Percentiles rank a stretch among this genome's conserved stretches.
Evolutionary conservation across 192 early-diverging fungal species (phyloP).

Genomic region (Coemansia reversa): DNA sequence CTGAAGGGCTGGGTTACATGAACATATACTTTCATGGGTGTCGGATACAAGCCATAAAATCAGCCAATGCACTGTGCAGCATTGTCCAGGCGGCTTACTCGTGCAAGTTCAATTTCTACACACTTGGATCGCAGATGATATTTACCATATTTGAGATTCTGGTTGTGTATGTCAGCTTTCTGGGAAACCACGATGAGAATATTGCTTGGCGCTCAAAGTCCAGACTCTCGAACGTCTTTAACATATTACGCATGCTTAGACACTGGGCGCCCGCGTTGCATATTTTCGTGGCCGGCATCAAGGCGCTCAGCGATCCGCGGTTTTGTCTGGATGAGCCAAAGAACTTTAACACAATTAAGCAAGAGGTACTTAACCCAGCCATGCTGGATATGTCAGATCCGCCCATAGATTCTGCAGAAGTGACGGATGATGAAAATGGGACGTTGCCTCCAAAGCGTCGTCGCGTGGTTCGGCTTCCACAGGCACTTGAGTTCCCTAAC

Average conservation of each 20-base stretch:
- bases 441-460: constrained; percentile 36
- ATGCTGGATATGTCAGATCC: constrained; percentile 33
- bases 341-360: constrained; percentile 14
- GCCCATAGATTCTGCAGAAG: constrained; percentile 15
- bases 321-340: constrained; percentile 33
- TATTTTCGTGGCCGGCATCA: constrained; percentile 36
- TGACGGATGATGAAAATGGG: constrained; percentile 11
- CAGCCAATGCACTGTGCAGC: constrained; percentile 39
- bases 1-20: constrained; percentile 31
- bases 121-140: constrained; percentile 31
- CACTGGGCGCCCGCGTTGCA: constrained; percentile 46
- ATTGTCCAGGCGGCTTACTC: constrained; percentile 30
- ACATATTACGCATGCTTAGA: constrained; percentile 36
- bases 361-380: constrained; percentile 19
- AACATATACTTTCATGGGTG: constrained; percentile 49
- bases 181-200: constrained; percentile 30
- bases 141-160: constrained; percentile 36
- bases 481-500: constrained; percentile 21
- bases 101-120: constrained; percentile 47
- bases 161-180: constrained; percentile 27
- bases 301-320: constrained; percentile 32
- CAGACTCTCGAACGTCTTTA: constrained; percentile 39
- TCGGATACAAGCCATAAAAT: constrained; percentile 37
- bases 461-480: constrained; percentile 10
- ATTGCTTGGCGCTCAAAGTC: constrained; percentile 38